These are phyloP conservation scores for Starmera pachycereana DNA, from an alignment of 805 yeast species.

Conservation along the genomic window DNA sequence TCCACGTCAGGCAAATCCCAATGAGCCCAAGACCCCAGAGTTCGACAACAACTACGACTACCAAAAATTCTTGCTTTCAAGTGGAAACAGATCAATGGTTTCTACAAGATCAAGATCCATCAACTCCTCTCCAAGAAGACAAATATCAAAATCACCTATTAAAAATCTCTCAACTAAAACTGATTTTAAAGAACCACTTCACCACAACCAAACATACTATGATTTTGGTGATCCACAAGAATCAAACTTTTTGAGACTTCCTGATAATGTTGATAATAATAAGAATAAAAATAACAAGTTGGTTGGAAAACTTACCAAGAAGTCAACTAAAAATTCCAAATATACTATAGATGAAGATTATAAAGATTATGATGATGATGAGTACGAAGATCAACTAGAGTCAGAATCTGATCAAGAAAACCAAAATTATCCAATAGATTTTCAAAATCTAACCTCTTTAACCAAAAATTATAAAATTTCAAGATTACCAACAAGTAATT, in stretches of 20 bases:
- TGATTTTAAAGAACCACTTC: neutral
- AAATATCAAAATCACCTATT: neutral
- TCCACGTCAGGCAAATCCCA: neutral
- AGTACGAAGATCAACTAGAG: neutral
- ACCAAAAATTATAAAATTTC: conserved; percentile 18
- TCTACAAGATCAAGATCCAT: neutral
- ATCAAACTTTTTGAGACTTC: too few relatives aligned
- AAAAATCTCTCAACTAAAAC: neutral
- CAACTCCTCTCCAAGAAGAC: neutral
- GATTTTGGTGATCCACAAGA: neutral
- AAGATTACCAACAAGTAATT: conserved; percentile 10
- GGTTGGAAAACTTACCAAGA: neutral
- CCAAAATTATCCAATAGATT: neutral
- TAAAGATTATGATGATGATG: neutral
- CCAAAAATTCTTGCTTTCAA: neutral
- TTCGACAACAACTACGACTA: neutral
- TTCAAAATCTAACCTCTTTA: neutral
- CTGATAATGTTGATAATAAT: neutral
- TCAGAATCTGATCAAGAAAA: neutral
- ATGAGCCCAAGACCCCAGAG: neutral
- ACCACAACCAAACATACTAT: neutral
- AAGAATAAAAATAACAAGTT: neutral
- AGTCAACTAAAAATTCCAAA: neutral
- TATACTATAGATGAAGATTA: conserved; percentile 3
- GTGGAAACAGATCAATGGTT: neutral